Evolutionary conservation across 139 green algal genomes (phyloP), one percentile per base, ranked within the genome.

Genomic region (Haematococcus sp.): DNA sequence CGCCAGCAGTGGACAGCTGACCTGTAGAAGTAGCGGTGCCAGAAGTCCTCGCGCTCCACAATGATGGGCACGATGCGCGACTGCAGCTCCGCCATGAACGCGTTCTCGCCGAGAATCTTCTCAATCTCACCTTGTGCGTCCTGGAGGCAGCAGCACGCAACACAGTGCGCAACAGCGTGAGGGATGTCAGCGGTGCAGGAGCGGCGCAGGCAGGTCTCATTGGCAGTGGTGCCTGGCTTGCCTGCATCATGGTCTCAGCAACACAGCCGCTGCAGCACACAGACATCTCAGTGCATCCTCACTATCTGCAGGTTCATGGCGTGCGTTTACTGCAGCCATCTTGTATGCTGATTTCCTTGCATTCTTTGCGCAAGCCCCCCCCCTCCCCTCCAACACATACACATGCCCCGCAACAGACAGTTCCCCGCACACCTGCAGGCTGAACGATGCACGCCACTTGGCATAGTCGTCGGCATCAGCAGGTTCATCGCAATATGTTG

Each of bases 401-500:
- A n/a, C n/a, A n/a, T n/a, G n/a, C n/a, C n/a, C n/a, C n/a, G n/a
- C n/a, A n/a, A n/a, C n/a, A n/a, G n/a, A n/a, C n/a, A n/a, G n/a
- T n/a, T n/a, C n/a, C n/a, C n/a, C n/a, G n/a, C n/a, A n/a, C n/a
- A n/a, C n/a, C 22, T 60, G 4, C 9, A 63, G 16, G 23, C 33
- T 79, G 61, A 93, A 97, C 3, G 40, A 54, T 0, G 30, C 43
- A 28, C 73, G 63, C 82, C 89, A 93, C 2, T 68, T 66, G 1
- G 46, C 79, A 73, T 84, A 98, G 19, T 93, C 91, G 19, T 86
- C 84, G 0, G 55, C 44, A 68, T 98, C 93, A 43, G 92, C 92
- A 2, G 94, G 94, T 81, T 98, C 94, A 58, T 98, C 93, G 70
- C 90, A 97, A 81, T 98, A 98, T 23, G 94, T 98, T 63, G 49